phyloP scores from a whole-genome alignment of 768 basidiomycete species.

The Russula sp. region DNA sequence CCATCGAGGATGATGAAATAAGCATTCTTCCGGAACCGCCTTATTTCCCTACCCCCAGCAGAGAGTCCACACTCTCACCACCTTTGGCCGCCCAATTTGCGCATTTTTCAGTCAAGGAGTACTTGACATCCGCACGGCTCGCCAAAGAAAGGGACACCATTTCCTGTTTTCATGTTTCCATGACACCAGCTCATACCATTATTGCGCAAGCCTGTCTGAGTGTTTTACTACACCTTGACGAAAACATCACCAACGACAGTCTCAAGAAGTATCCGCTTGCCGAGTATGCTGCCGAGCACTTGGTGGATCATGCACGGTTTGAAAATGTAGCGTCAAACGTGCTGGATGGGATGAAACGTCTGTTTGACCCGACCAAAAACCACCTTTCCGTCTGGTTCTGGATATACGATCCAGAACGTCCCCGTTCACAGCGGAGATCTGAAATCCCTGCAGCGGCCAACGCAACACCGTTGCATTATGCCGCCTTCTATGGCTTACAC shows the following conservation, averaged over 20 bases:
- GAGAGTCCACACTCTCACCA: no score
- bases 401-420: background rate
- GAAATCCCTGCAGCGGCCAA: background rate
- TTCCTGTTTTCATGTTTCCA: background rate
- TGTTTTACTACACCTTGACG: conserved; percentile 1
- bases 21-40: no score
- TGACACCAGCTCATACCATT: background rate
- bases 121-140: conserved; percentile 9
- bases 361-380: background rate
- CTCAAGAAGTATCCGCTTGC: background rate
- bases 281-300: conserved; percentile 3
- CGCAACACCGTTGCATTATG: conserved; percentile 5
- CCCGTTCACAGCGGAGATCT: no score
- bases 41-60: no score
- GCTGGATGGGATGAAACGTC: background rate
- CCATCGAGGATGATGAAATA: no score
- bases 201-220: conserved; percentile 2
- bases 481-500: background rate
- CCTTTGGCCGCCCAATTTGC: conserved; percentile 8
- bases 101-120: conserved; percentile 21
- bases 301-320: background rate
- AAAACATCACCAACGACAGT: background rate
- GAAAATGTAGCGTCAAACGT: background rate
- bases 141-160: background rate
- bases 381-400: conserved; percentile 6